Evolutionary conservation across 352 stramenopile genomes (phyloP), one percentile per base, ranked within the genome.

Genomic region (Phytophthora cryptogea): DNA sequence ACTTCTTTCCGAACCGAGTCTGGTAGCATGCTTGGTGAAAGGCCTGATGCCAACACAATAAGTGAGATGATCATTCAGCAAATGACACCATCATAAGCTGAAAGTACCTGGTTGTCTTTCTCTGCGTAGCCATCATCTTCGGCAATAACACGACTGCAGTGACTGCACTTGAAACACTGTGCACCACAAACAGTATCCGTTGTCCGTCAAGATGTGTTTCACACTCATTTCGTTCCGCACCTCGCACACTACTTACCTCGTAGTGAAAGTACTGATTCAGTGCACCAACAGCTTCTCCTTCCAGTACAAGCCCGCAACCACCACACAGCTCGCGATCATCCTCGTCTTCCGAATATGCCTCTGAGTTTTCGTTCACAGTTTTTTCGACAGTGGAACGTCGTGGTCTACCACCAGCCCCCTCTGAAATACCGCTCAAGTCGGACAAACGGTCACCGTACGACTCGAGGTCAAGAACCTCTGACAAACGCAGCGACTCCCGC

Each of bases 21-120:
- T 94, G 81, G 59, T 92, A 94, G 46, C 84, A 94, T 6, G 70
- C 65, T 73, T 92, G 84, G 54, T 94, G 84, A 54, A 90, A 94
- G 0, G 84, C 83, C 78, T 90, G 17, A 7, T 50, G 30, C 28
- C 26, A 47, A 26, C 33, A 3, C 27, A 57, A 17, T 23, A 10
- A 23, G 31, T 74, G 6, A 64, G 49, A 20, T 32, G 23, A 57
- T 13, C 7, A 35, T 9, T 20, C 10, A 27, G 17, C 2, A 10
- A 23, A 39, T 39, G 17, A 16, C 42, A 41, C 17, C n/a, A 27
- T 7, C 46, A 41, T 23, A 53, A 28, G 3, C 8, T 23, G 53
- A 17, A 14, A 50, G 39, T 66, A 87, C 80, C 78, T 80, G 78
- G 65, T 80, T 77, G 51, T 94, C 77, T 48, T 94, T 91, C 56